phyloP scores from a whole-genome alignment of 768 basidiomycete genomes.

The Termitomyces sp. region DNA sequence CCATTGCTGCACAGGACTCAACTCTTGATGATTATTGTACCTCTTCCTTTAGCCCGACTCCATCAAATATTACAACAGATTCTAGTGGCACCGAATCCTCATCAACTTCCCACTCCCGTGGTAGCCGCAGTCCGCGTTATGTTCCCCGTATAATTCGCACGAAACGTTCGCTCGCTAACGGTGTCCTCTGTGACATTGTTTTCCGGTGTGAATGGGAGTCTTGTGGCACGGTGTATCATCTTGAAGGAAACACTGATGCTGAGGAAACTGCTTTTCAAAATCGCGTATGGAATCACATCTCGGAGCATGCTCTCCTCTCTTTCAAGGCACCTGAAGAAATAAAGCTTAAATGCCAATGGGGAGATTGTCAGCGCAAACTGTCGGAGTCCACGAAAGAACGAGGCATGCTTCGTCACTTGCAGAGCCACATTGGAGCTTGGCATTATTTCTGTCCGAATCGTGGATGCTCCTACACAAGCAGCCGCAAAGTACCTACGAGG shows the following conservation, averaged over 20 bases:
- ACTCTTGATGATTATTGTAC: not conserved
- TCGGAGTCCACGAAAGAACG: not conserved
- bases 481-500: not conserved
- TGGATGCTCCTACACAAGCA: not conserved
- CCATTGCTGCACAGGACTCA: not conserved
- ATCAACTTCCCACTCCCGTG: not conserved
- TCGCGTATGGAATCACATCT: not conserved
- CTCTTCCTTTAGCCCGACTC: not conserved
- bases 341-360: not conserved
- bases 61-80: not conserved
- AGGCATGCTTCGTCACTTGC: conserved; percentile 1
- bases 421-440: conserved; percentile 1
- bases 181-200: not conserved
- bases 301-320: not conserved
- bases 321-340: not conserved
- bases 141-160: not conserved
- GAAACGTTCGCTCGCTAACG: not conserved
- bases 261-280: not conserved
- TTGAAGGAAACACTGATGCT: not conserved
- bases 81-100: not conserved
- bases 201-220: not conserved
- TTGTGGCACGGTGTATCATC: not conserved
- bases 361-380: not conserved
- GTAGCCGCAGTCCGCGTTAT: not conserved
- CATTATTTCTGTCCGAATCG: conserved; percentile 1